Percentiles rank a stretch among this genome's conserved stretches.
Conservation (phyloP, 2,329 filamentous ascomycete genomes). For the Nemania bipapillata region DNA sequence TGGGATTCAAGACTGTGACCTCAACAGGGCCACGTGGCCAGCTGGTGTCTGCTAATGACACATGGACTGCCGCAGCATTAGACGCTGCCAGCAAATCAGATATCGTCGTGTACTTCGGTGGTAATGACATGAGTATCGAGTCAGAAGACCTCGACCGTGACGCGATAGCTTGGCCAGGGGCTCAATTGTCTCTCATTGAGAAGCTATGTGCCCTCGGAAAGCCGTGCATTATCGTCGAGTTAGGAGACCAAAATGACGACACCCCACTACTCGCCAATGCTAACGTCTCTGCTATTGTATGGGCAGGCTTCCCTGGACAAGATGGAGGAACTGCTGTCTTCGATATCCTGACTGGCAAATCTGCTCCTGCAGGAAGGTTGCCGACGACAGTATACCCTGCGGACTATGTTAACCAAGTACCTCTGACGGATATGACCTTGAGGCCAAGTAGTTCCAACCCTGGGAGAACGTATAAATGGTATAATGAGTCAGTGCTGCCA, state of each 20-base stretch:
- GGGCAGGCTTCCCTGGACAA: slow-evolving; percentile 65
- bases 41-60: slow-evolving; percentile 46
- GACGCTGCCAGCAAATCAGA: slow-evolving; percentile 59
- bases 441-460: slow-evolving; percentile 57
- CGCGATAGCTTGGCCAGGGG: slow-evolving; percentile 63
- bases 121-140: slow-evolving; percentile 65
- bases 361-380: slow-evolving; percentile 59
- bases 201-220: slow-evolving; percentile 55
- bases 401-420: slow-evolving; percentile 57
- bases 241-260: slow-evolving; percentile 61
- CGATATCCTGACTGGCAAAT: slow-evolving; percentile 60
- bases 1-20: slow-evolving; percentile 25
- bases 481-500: slow-evolving; percentile 56
- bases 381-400: slow-evolving; percentile 62
- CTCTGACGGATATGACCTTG: slow-evolving; percentile 63
- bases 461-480: slow-evolving; percentile 64
- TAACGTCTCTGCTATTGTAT: slow-evolving; percentile 60
- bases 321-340: slow-evolving; percentile 62
- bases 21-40: slow-evolving; percentile 28
- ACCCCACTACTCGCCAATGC: slow-evolving; percentile 56
- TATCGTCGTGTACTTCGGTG: slow-evolving; percentile 65
- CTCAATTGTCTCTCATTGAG: slow-evolving; percentile 64
- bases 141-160: slow-evolving; percentile 64
- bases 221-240: slow-evolving; percentile 63
- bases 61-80: slow-evolving; percentile 53